Base-by-base conservation (phyloP, 1,139 yeast genomes). In the Sugiyamaella castrensis region DNA sequence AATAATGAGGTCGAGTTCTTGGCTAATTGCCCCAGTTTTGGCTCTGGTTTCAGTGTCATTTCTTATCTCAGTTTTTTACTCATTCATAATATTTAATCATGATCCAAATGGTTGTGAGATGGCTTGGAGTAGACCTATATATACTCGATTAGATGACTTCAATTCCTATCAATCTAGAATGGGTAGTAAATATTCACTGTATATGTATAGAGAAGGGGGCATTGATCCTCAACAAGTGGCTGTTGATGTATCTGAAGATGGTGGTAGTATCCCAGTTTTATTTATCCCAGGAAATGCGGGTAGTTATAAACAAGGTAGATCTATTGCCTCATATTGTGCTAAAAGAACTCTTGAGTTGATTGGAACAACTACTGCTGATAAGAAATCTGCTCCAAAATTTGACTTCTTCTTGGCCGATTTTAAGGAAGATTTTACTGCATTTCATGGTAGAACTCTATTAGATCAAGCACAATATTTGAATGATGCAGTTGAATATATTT, bases 271-370 rank as follows among this genome's bases (percentile, higher is more conserved):
- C 1, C 99, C 99, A 0, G 88, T 87, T 1, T 70, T 94, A 16
- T 94, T 94, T 63, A 85, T 94, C 35, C 98, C 98, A 0, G 99
- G 99, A 0, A 94, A 94, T 64, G 98, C 98, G 0, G 98, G 99
- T 1, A 85, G 95, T 56, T 89, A 81, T 66, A 79, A 82, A 57
- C 99, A 94, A 67, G 95, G 81, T 8, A 73, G 98, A 48, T 86
- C 96, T 1, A 77, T 94, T n/a, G 98, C 98, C 0, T 82, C 97
- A 1, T 51, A 62, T 58, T 58, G 62, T 45, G 61, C 89, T 85
- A 1, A 69, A 65, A 37, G 80, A 91, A 1, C 88, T 86, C 15
- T 74, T 84, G 57, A 43, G 46, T 19, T 19, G 24, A 45, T 46
- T 11, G 33, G 40, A 3, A 42, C 30, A 48, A 13, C 36, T 38